These are phyloP conservation scores for Annulohypoxylon moriforme DNA, from an alignment of 495 filamentous ascomycete genomes.

Conservation along the genomic window DNA sequence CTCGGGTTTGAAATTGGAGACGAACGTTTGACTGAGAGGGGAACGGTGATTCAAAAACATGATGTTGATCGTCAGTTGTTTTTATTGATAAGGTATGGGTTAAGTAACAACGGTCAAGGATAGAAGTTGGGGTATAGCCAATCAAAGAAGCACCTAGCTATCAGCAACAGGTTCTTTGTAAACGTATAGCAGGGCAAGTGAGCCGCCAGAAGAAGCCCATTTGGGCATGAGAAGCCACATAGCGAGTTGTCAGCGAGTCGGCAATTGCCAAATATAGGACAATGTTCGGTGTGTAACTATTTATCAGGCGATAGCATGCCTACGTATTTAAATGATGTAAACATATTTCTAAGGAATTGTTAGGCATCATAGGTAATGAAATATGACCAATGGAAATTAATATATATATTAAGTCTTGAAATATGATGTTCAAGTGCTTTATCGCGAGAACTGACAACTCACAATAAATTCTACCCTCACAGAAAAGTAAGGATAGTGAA, in stretches of 20 bases:
- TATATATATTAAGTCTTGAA: too few species aligned
- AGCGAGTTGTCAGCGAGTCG: background rate
- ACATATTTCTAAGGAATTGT: too few species aligned
- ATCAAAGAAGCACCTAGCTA: slow-evolving; percentile 10
- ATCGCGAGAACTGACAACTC: too few species aligned
- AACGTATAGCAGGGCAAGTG: background rate
- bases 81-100: slow-evolving; percentile 21
- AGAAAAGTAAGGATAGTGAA: background rate
- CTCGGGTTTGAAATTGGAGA: slow-evolving; percentile 12
- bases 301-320: background rate
- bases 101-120: slow-evolving; percentile 19
- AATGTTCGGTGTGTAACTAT: background rate
- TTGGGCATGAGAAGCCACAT: background rate
- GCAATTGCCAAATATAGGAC: background rate
- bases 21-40: background rate
- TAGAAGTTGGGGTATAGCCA: slow-evolving; percentile 13
- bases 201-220: background rate
- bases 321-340: background rate
- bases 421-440: too few species aligned
- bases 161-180: background rate
- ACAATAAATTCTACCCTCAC: too few species aligned
- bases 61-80: slow-evolving; percentile 32
- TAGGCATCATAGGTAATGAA: too few species aligned
- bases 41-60: background rate
- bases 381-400: too few species aligned